These are phyloP conservation scores for Fulvia fulva DNA, from an alignment of 2,329 filamentous ascomycete species.

Conservation along the genomic window DNA sequence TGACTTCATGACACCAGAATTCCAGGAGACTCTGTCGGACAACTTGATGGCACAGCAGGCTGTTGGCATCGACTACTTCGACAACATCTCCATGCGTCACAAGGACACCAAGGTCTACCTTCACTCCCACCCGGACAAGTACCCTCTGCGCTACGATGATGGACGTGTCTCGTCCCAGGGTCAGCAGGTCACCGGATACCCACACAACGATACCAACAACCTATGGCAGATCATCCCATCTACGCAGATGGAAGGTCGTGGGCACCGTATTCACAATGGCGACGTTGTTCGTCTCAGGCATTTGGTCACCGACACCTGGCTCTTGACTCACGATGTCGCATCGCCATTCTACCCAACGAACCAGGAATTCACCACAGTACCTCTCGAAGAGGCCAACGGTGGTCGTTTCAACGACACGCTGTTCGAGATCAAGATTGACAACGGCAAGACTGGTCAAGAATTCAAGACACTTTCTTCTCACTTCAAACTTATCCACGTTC, in stretches of 20 bases:
- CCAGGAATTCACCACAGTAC: constrained; percentile 91
- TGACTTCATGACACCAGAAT: constrained; percentile 97
- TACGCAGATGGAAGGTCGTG: constrained; percentile 51
- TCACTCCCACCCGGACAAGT: constrained; percentile 84
- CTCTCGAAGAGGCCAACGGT: constrained; percentile 66
- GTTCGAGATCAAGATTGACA: constrained; percentile 88
- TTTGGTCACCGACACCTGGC: constrained; percentile 75
- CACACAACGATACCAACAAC: constrained; percentile 98
- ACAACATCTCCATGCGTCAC: constrained; percentile 81
- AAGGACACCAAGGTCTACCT: constrained; percentile 97
- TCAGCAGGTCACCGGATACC: constrained; percentile 97
- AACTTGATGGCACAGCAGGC: constrained; percentile 89
- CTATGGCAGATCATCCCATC: constrained; percentile 88
- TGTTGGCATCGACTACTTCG: constrained; percentile 82
- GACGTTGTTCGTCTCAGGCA: constrained; percentile 85
- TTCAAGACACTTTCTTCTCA: constrained; percentile 89
- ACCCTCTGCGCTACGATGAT: constrained; percentile 94
- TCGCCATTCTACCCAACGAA: constrained; percentile 96
- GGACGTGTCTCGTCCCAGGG: constrained; percentile 94
- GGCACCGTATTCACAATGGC: constrained; percentile 70
- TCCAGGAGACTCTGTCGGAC: constrained; percentile 94
- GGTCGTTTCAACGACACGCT: constrained; percentile 80
- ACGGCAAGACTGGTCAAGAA: constrained; percentile 72
- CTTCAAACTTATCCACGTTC: constrained; percentile 93
- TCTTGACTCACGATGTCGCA: constrained; percentile 93